Percentiles rank a stretch among this genome's conserved stretches.
These are phyloP conservation scores for Xylaria hypoxylon DNA, from an alignment of 2,329 filamentous ascomycete genomes.

Conservation along the genomic window DNA sequence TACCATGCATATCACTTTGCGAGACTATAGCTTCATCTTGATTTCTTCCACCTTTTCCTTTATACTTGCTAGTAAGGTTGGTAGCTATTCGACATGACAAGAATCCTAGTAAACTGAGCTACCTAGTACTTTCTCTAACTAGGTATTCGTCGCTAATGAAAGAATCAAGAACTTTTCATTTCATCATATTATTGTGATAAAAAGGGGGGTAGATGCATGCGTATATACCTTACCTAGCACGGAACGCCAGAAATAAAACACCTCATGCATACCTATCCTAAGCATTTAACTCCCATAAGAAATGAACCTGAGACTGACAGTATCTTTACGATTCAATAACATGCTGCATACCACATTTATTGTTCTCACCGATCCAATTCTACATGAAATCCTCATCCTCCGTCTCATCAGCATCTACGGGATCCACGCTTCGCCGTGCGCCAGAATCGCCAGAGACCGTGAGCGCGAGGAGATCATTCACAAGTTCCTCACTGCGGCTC, in stretches of 20 bases:
- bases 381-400: constrained; percentile 51
- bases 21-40: neutral
- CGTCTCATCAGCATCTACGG: constrained; percentile 47
- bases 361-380: neutral
- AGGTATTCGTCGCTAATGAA: neutral
- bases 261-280: neutral
- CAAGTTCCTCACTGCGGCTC: constrained; percentile 50
- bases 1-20: neutral
- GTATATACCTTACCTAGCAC: neutral
- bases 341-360: neutral
- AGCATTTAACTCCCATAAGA: neutral
- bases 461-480: constrained; percentile 50
- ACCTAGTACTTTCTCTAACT: too few species aligned
- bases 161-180: constrained; percentile 17
- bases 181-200: neutral
- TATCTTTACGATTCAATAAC: neutral
- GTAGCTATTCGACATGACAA: neutral
- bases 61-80: neutral
- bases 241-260: constrained; percentile 24
- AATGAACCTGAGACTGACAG: neutral
- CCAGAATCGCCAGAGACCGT: constrained; percentile 40
- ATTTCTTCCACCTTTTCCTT: neutral
- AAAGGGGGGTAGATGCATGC: neutral
- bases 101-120: neutral
- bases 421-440: constrained; percentile 32